Evolutionary conservation across 1,139 yeast genomes (phyloP).

Genomic region (Candida glucosophila): DNA sequence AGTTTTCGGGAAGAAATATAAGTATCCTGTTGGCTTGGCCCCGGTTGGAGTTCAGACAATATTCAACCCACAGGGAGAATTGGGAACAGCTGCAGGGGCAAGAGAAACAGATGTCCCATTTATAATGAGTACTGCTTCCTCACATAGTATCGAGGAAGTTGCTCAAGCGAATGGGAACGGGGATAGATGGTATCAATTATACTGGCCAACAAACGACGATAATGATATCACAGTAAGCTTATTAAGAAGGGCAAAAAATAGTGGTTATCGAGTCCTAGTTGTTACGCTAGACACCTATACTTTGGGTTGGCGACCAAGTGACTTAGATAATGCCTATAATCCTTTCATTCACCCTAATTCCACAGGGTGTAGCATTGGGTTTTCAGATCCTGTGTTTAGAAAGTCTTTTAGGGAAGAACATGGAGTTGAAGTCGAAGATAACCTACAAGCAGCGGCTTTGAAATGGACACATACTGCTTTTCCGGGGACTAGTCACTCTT

Average conservation of each 20-base stretch:
- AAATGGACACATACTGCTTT: slow-evolving; percentile 1
- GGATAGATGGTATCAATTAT: slow-evolving; percentile 13
- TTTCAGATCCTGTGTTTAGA: slow-evolving; percentile 12
- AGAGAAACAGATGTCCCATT: slow-evolving; percentile 11
- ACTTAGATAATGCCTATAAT: slow-evolving; percentile 11
- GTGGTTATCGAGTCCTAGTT: slow-evolving; percentile 12
- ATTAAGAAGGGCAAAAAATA: slow-evolving; percentile 9
- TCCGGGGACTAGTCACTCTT: slow-evolving; percentile 1
- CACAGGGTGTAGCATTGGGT: slow-evolving; percentile 11
- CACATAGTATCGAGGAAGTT: slow-evolving; percentile 12
- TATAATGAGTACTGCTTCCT: slow-evolving; percentile 13
- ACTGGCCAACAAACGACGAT: slow-evolving; percentile 14
- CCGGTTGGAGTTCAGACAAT: slow-evolving; percentile 15
- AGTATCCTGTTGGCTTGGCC: slow-evolving; percentile 7
- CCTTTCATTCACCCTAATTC: slow-evolving; percentile 12
- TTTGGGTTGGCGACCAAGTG: slow-evolving; percentile 15
- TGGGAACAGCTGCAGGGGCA: slow-evolving; percentile 13
- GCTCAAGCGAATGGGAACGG: slow-evolving; percentile 11
- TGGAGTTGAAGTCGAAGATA: slow-evolving; percentile 1
- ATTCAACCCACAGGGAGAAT: slow-evolving; percentile 12
- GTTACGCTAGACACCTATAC: slow-evolving; percentile 14
- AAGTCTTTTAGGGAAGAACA: slow-evolving; percentile 1
- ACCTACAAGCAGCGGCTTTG: slow-evolving; percentile 2
- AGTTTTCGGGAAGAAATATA: slow-evolving; percentile 1
- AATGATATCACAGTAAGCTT: slow-evolving; percentile 11